Evolutionary conservation across 169 alveolate species (phyloP), one percentile per base, ranked within the genome.

Genomic region (Cystoisospora suis): DNA sequence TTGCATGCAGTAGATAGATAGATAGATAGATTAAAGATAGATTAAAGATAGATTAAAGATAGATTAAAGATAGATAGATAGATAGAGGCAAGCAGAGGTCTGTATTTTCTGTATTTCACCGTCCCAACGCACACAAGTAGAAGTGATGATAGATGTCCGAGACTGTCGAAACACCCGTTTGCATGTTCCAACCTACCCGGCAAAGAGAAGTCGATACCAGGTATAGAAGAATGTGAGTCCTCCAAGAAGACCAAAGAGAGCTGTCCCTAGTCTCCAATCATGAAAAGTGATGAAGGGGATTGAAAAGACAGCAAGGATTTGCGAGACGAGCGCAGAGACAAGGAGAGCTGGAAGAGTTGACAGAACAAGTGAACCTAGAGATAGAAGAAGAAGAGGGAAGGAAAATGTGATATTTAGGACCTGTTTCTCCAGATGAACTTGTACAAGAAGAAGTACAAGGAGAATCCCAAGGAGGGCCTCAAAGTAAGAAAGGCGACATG

Each of bases 251-350:
- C 40, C 83, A 56, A 36, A 72, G 9, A 72, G 56, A n/a, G 56
- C 59, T 36, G 58, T 34, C 38, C 58, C 83, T 29, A 42, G 58
- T 9, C 47, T 7, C 47, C 83, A 38, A 34, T 72, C 56, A 34
- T 38, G 23, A 34, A 72, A 72, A 56, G 83, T 72, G 83, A 72
- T 9, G 83, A 72, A 56, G 17, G 83, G 58, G n/a, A 42, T 15
- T 7, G 56, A 12, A 29, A 42, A 38, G 23, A 42, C 1, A 36
- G 83, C 49, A 38, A 38, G 49, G 34, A 38, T 6, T 56, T 38
- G 83, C 56, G 83, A 36, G 58, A 3, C 58, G 58, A 72, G 34
- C 20, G 83, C 83, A 9, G 83, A 17, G 83, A 38, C 7, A 36
- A 38, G 45, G 58, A 42, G 58, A 6, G 83, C 45, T 9, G 83